Conservation (phyloP, 768 basidiomycete species). For the Butyriboletus loyo region DNA sequence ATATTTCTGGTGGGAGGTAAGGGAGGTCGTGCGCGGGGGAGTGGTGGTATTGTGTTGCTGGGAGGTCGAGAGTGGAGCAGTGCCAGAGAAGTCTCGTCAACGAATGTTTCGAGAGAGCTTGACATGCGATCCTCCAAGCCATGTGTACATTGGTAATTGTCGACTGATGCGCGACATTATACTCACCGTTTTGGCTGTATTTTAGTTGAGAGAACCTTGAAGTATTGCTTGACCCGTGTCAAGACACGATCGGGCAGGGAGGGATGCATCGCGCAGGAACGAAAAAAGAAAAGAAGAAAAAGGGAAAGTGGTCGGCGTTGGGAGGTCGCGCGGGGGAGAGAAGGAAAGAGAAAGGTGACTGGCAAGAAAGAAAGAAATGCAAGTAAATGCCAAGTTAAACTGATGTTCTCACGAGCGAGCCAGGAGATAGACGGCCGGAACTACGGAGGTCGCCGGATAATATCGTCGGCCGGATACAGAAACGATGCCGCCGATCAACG, state of each 20-base stretch:
- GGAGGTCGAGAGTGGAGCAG: not conserved
- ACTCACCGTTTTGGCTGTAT: constrained; percentile 21
- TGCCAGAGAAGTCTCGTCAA: constrained; percentile 13
- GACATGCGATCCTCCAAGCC: not conserved
- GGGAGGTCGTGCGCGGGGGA: constrained; percentile 37
- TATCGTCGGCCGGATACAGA: no score
- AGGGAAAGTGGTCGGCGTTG: not conserved
- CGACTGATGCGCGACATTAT: not conserved
- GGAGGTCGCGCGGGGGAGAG: not conserved
- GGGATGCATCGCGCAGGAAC: constrained; percentile 13
- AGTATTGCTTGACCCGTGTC: constrained; percentile 12
- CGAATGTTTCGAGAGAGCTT: not conserved
- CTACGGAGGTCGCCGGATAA: no score
- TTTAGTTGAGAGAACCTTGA: constrained; percentile 19
- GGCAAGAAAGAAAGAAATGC: not conserved
- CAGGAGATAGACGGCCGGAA: no score
- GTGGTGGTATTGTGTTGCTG: constrained; percentile 21
- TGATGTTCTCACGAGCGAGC: constrained; percentile 5
- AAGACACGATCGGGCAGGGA: constrained; percentile 10
- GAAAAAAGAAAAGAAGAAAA: not conserved
- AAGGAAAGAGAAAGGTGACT: not conserved
- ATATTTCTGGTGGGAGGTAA: constrained; percentile 58
- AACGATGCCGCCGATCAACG: no score
- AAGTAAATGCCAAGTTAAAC: not conserved
- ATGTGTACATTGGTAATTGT: not conserved